Base-by-base conservation (phyloP, 2,329 filamentous ascomycete species). In the Aureobasidium musti region DNA sequence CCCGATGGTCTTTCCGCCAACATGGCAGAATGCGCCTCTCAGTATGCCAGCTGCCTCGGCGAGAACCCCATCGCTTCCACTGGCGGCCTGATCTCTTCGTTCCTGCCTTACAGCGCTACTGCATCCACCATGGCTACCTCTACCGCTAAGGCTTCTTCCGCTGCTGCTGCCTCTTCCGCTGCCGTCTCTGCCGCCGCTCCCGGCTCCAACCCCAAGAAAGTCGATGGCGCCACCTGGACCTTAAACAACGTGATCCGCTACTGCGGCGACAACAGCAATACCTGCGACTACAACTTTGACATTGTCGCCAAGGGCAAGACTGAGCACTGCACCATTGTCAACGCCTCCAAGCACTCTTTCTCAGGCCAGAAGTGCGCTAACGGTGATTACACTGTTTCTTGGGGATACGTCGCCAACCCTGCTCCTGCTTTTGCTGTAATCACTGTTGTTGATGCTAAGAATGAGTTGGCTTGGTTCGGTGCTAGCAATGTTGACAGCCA, bases 281-380 rank as follows among this genome's bases (percentile, higher is more conserved):
- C 64, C 53, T 68, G 67, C 61, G 67, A 68, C 67, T 68, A 68
- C 65, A 67, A 67, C 54, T 68, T 68, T 50, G 66, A 67, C 26
- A 54, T 68, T 8, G 57, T 50, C 6, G 65, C 65, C 60, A 43
- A 68, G 54, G 61, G 66, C 47, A 49, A 52, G 10, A 53, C 60
- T 47, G 21, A 50, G 30, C 53, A 66, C 26, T 68, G 67, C 54
- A 68, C 65, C 54, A 37, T 68, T 47, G 28, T 67, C 54, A 64
- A 67, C 49, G 67, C 67, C 8, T 41, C 54, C n/a, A 60, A 33
- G 14, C 54, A 68, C 33, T 49, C 35, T n/a, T 68, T 60, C 57
- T 23, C 37, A 23, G 26, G 56, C 56, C 59, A 67, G 13, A 33
- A 61, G n/a, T 68, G 67, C 35, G 53, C 67, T 26, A 30, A 45